Evolutionary conservation across 495 filamentous ascomycete species (phyloP), one percentile per base, ranked within the genome.

Genomic region (Penicillium chermesinum): DNA sequence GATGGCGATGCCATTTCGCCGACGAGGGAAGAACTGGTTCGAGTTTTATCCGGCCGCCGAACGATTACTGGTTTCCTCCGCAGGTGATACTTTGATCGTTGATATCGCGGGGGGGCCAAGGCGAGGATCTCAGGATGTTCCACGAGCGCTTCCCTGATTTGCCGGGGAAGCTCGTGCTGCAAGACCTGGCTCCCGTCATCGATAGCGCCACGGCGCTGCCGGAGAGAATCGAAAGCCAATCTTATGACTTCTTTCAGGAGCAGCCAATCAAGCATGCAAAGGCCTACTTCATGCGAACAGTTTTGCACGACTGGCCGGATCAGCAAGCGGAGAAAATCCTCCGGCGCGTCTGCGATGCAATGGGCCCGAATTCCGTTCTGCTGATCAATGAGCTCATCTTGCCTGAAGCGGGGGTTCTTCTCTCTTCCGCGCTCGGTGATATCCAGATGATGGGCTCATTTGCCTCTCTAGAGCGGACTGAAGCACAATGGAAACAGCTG

Each of bases 31-130:
- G 12, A 41, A 50, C 15, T 59, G 59, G 59, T 57, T 62, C 27
- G 50, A 54, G 1, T 33, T 60, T 16, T 57, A 50, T 44, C 59
- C 46, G n/a, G 36, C 48, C 43, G 44, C 27, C 3, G 21, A 48
- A 14, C 33, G 44, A 13, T 17, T 52, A 14, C 37, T 16, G 10
- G 38, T 38, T 8, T 13, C 25, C 10, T 30, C 27, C 7, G 32
- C 32, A 2, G 10, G 37, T 16, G 47, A 60, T 33, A 22, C 50
- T 9, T 40, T 57, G 7, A 48, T 80, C 19, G 75, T 82, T 21
- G 79, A 83, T 53, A 45, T 84, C 0, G 81, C n/a, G 80, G 19
- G 80, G 81, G 2, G 66, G 66, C 12, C 66, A 76, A 41, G 80
- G 81, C 0, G 77, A 81, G 47, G 74, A 79, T 15, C 66, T 65